Evolutionary conservation across 164 flowering plant species (phyloP).

Genomic region (Liquidambar formosana): DNA sequence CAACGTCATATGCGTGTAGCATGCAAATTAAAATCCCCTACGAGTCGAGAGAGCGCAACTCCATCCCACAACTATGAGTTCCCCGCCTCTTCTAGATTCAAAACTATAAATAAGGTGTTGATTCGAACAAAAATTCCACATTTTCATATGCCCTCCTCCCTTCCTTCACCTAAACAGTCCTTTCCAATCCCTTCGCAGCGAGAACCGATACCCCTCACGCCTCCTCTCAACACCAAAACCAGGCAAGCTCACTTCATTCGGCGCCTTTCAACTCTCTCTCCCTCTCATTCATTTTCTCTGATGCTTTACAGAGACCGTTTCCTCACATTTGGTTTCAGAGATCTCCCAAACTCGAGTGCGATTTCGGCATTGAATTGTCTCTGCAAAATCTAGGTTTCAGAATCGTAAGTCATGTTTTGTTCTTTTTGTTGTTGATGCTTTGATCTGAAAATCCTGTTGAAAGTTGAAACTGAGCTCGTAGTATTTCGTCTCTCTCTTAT

Average conservation of each 20-base stretch:
- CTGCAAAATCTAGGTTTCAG: neutral
- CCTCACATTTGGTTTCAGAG: no score
- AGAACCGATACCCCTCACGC: neutral
- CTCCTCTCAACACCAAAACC: neutral
- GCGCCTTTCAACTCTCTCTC: neutral
- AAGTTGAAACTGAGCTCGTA: neutral
- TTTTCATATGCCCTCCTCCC: neutral
- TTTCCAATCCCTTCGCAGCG: neutral
- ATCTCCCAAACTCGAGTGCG: no score
- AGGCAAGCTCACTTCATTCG: slow-evolving; percentile 1
- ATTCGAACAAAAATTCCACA: neutral
- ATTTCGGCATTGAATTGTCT: no score
- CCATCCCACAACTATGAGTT: no score
- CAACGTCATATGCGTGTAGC: neutral
- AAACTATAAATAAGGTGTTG: neutral
- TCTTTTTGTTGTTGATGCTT: neutral
- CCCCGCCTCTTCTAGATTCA: neutral
- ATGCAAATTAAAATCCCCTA: neutral
- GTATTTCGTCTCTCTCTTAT: neutral
- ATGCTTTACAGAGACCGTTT: no score
- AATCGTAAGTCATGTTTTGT: neutral
- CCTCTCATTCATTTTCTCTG: neutral
- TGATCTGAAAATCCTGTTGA: neutral
- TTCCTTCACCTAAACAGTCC: neutral
- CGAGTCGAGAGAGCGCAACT: neutral